These are phyloP conservation scores for Phytopythium helicoides DNA, from an alignment of 352 stramenopile genomes.

Conservation along the genomic window DNA sequence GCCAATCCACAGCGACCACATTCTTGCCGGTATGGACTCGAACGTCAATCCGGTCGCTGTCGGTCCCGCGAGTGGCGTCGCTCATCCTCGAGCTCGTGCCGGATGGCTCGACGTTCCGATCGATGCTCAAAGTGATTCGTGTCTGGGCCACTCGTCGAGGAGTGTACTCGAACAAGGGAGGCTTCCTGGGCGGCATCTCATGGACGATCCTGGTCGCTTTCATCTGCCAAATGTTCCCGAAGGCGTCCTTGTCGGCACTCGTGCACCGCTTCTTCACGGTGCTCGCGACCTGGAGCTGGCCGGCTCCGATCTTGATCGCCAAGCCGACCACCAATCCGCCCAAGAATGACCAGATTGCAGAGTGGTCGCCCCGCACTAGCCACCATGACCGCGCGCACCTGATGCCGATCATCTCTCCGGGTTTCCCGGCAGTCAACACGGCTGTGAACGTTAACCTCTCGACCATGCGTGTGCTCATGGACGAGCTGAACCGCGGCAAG, in stretches of 20 bases:
- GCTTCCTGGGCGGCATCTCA: conserved; percentile 79
- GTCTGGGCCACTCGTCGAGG: conserved; percentile 73
- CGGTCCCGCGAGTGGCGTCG: conserved; percentile 72
- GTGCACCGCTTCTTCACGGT: conserved; percentile 84
- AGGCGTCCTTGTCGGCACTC: conserved; percentile 62
- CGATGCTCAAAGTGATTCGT: conserved; percentile 70
- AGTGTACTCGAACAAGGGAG: conserved; percentile 84
- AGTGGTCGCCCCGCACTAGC: conserved; percentile 78
- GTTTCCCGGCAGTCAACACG: conserved; percentile 82
- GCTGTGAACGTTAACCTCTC: conserved; percentile 81
- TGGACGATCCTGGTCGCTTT: conserved; percentile 87
- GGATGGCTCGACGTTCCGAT: conserved; percentile 65
- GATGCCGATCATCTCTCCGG: conserved; percentile 88
- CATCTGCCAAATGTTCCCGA: conserved; percentile 86
- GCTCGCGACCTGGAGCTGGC: conserved; percentile 76
- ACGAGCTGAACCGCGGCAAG: conserved; percentile 76
- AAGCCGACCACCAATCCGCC: conserved; percentile 40
- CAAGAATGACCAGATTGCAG: conserved; percentile 27
- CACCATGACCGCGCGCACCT: conserved; percentile 75
- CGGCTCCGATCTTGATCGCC: conserved; percentile 71
- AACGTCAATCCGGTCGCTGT: conserved; percentile 75
- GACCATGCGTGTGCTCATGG: conserved; percentile 66
- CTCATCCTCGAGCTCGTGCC: conserved; percentile 81
- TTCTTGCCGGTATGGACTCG: conserved; percentile 73
- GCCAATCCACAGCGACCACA: conserved; percentile 68